These are phyloP conservation scores for Heritiera fomes DNA, from an alignment of 345 rosid species.

Conservation along the genomic window DNA sequence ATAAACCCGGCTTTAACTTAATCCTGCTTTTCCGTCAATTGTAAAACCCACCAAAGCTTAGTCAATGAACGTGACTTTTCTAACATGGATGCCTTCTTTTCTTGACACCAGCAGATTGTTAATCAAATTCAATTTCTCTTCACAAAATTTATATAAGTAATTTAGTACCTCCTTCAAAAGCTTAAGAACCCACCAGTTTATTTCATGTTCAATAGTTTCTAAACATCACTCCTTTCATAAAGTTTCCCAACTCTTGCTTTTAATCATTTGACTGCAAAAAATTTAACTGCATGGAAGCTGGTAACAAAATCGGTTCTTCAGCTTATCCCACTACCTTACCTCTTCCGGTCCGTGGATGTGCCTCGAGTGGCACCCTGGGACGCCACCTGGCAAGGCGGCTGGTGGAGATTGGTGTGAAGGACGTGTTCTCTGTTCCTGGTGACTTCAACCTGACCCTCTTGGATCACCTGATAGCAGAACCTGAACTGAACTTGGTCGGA, in stretches of 20 bases:
- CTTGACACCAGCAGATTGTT: conserved; percentile 6
- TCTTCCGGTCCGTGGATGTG: conserved; percentile 16
- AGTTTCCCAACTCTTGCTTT: not conserved
- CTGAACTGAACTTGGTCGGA: conserved; percentile 54
- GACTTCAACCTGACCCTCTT: conserved; percentile 66
- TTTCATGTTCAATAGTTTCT: not conserved
- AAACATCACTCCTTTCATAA: not conserved
- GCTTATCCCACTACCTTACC: conserved; percentile 33
- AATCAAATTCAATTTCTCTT: conserved; percentile 1
- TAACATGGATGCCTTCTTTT: not conserved
- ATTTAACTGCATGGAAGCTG: conserved; percentile 38
- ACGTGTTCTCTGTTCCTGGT: conserved; percentile 75
- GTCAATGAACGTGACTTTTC: not conserved
- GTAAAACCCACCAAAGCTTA: not conserved
- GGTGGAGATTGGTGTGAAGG: conserved; percentile 66
- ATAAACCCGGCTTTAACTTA: not conserved
- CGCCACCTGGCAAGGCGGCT: conserved; percentile 64
- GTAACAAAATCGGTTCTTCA: conserved; percentile 36
- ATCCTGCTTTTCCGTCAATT: not conserved
- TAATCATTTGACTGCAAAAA: not conserved
- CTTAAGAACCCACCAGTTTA: not conserved
- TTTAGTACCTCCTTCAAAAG: not conserved
- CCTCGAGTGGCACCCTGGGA: conserved; percentile 48
- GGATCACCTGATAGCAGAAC: conserved; percentile 65
- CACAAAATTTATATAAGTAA: not conserved